Evolutionary conservation across 1,284 basidiomycete species (phyloP), one percentile per base, ranked within the genome.

Genomic region (Melampsora abietis-canadensis): DNA sequence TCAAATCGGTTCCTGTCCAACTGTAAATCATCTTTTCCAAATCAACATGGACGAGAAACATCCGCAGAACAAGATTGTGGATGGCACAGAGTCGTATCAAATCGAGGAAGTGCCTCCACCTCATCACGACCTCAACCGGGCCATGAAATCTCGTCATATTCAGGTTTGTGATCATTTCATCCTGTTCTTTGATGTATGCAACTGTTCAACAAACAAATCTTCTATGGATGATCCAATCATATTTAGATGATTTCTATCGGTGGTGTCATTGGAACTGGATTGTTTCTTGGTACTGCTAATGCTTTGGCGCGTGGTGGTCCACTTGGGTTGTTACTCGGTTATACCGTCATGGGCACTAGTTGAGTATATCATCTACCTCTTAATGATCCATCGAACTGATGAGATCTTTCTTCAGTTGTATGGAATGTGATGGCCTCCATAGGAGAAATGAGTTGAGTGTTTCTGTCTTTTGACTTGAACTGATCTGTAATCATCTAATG

Each of bases 401-500:
- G n/a, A 37, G 40, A 24, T 59, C 59, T 30, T 7, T 46, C 65
- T 59, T 40, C 61, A 76, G 76, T 75, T 54, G 47, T 66, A 14
- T 69, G 57, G 73, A 66, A 78, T n/a, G 78, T 82, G 51, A 81
- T 83, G 80, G 79, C 83, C 31, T 82, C 81, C 8, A 80, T 85
- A n/a, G 84, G 83, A 19, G 84, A 85, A 76, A 81, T 85, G 80
- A 79, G 82, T 69, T 79, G 82, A 4, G 64, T 64, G 24, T 66
- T 76, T 66, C 14, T 24, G 86, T 62, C 85, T 1, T 82, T 86
- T 7, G 85, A 85, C 62, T 86, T 79, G 89, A 90, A 47, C 6
- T 63, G 19, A 7, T 47, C 21, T 17, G 15, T 37, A 19, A n/a
- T 46, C 15, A 17, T 14, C 31, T 88, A 83, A 89, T 72, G 86